A percentile compares a stretch with the other conserved stretches of the same genome.
phyloP scores from a whole-genome alignment of 2,329 filamentous ascomycete species.

The Pyrenophora graminea region DNA sequence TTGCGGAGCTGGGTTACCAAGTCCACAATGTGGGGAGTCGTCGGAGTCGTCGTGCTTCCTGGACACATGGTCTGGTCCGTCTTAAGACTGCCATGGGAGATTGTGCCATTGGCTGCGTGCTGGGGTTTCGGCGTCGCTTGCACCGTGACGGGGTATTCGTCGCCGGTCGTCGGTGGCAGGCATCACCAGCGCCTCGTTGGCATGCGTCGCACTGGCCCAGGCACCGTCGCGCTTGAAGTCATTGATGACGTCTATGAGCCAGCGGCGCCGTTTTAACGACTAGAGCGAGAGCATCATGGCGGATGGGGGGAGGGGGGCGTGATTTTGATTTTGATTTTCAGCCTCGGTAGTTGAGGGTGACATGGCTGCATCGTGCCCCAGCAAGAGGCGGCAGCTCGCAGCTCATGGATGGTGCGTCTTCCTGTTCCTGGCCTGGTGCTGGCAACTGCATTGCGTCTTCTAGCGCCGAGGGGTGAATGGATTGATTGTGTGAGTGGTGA shows the following conservation, averaged over 20 bases:
- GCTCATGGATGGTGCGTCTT: constrained; percentile 7
- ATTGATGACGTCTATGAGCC: constrained; percentile 32
- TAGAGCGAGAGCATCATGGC: constrained; percentile 15
- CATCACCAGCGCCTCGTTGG: constrained; percentile 5
- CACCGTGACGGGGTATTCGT: constrained; percentile 22
- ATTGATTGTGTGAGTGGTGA: background rate
- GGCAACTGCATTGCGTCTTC: constrained; percentile 15
- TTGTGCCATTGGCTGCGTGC: background rate
- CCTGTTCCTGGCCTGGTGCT: constrained; percentile 14
- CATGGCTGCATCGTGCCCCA: constrained; percentile 2
- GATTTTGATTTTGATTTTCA: background rate
- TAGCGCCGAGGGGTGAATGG: constrained; percentile 4
- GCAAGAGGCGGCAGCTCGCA: background rate
- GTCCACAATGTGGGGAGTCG: constrained; percentile 2
- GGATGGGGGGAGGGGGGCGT: background rate
- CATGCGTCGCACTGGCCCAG: constrained; percentile 11
- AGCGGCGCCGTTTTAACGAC: constrained; percentile 23
- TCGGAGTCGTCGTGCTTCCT: too few species aligned
- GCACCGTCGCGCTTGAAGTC: constrained; percentile 28
- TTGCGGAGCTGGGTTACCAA: constrained; percentile 25
- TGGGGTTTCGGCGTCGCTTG: constrained; percentile 12
- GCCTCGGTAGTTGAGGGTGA: constrained; percentile 6
- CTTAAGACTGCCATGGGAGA: too few species aligned
- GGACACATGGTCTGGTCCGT: too few species aligned
- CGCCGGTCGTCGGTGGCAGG: constrained; percentile 15